Percentiles rank a stretch among this genome's conserved stretches.
phyloP scores from a whole-genome alignment of 2,329 filamentous ascomycete species.

The Aspergillus jensenii region DNA sequence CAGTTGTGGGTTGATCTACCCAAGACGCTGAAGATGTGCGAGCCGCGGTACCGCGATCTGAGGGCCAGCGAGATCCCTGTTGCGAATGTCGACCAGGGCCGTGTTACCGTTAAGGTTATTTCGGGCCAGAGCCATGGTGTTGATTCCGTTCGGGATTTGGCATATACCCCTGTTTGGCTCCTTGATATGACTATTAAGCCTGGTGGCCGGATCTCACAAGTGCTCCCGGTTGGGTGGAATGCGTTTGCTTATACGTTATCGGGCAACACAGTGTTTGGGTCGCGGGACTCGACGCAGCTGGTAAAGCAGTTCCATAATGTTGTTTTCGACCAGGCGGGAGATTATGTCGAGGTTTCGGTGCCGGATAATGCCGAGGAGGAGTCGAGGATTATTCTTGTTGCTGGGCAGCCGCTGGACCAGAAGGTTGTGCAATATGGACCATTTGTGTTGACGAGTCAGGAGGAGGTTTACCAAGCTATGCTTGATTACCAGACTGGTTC shows the following conservation, averaged over 20 bases:
- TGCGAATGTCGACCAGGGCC: slow-evolving; percentile 69
- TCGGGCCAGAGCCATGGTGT: slow-evolving; percentile 80
- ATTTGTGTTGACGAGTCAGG: slow-evolving; percentile 72
- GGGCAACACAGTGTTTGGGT: slow-evolving; percentile 66
- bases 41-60: slow-evolving; percentile 89
- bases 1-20: slow-evolving; percentile 97
- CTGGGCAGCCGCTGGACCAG: slow-evolving; percentile 77
- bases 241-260: slow-evolving; percentile 84
- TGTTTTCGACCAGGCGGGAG: slow-evolving; percentile 78
- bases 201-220: slow-evolving; percentile 73
- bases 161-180: slow-evolving; percentile 97
- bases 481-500: slow-evolving; percentile 69
- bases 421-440: slow-evolving; percentile 80
- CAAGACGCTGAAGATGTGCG: slow-evolving; percentile 75
- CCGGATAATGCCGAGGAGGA: slow-evolving; percentile 61
- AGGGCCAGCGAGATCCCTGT: slow-evolving; percentile 74
- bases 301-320: slow-evolving; percentile 74
- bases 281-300: slow-evolving; percentile 34
- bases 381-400: slow-evolving; percentile 62
- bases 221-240: slow-evolving; percentile 79
- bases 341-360: slow-evolving; percentile 71
- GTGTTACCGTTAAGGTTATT: slow-evolving; percentile 84
- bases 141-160: slow-evolving; percentile 83
- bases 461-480: slow-evolving; percentile 74
- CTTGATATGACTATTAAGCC: slow-evolving; percentile 79